These are phyloP conservation scores for Ceratocystiopsis sp. DNA, from an alignment of 2,329 filamentous ascomycete genomes.

Conservation along the genomic window DNA sequence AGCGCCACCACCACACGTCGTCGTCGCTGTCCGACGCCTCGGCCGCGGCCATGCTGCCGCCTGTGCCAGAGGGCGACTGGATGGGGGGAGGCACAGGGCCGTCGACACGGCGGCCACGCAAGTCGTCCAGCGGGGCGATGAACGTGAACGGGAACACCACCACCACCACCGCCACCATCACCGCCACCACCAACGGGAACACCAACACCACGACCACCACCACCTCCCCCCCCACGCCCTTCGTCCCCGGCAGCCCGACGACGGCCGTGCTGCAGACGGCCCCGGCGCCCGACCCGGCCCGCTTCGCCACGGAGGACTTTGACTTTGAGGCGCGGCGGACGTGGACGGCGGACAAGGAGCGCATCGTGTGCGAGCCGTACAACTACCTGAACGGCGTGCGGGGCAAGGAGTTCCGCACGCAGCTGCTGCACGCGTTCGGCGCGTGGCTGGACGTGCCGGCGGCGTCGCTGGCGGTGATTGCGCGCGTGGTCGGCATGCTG, in stretches of 20 bases:
- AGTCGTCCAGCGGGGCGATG: slow-evolving; percentile 10
- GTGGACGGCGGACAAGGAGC: slow-evolving; percentile 62
- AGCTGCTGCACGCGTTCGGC: slow-evolving; percentile 69
- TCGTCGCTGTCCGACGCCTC: slow-evolving; percentile 6
- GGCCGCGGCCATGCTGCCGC: slow-evolving; percentile 22
- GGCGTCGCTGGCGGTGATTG: slow-evolving; percentile 55
- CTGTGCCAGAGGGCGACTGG: slow-evolving; percentile 47
- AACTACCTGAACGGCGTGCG: slow-evolving; percentile 66
- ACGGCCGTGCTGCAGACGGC: slow-evolving; percentile 3
- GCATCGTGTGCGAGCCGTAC: slow-evolving; percentile 59
- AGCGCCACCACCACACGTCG: slow-evolving; percentile 1
- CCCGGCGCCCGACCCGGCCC: slow-evolving; percentile 29
- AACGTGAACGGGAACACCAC: not conserved
- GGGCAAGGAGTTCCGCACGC: slow-evolving; percentile 69
- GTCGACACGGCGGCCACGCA: slow-evolving; percentile 13
- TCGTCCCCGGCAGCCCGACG: no score
- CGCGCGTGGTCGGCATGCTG: slow-evolving; percentile 65
- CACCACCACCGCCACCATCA: not conserved
- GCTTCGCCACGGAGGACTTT: slow-evolving; percentile 38
- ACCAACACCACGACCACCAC: not conserved
- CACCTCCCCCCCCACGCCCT: no score
- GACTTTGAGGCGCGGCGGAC: slow-evolving; percentile 31
- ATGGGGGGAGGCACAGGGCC: slow-evolving; percentile 20
- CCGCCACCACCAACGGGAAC: not conserved
- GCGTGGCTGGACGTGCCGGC: slow-evolving; percentile 59